Percentiles rank a stretch among this genome's conserved stretches.
These are phyloP conservation scores for Lactuca sativa DNA, from an alignment of 129 eudicot species.

Conservation along the genomic window DNA sequence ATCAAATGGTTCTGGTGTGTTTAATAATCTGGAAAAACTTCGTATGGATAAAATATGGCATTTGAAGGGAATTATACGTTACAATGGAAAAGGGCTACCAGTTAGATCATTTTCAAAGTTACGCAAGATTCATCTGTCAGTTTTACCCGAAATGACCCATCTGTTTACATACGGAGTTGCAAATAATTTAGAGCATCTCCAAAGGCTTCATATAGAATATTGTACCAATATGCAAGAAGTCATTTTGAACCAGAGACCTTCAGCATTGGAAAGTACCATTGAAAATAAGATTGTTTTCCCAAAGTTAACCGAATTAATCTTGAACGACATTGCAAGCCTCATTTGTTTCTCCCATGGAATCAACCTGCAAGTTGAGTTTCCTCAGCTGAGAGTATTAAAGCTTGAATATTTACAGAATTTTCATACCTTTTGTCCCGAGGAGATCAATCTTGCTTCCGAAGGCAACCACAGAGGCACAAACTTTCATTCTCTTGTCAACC, in stretches of 20 bases:
- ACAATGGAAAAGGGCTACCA: slow-evolving; percentile 30
- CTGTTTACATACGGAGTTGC: slow-evolving; percentile 33
- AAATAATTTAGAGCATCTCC: slow-evolving; percentile 28
- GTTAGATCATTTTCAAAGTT: slow-evolving; percentile 29
- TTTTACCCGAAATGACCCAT: slow-evolving; percentile 34
- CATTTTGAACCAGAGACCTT: slow-evolving; percentile 22
- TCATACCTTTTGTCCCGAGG: slow-evolving; percentile 38
- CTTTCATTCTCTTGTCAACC: slow-evolving; percentile 29
- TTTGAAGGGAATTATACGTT: slow-evolving; percentile 33
- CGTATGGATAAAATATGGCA: slow-evolving; percentile 31
- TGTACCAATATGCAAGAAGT: slow-evolving; percentile 37
- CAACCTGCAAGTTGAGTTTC: slow-evolving; percentile 37
- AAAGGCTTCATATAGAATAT: slow-evolving; percentile 36
- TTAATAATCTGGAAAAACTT: slow-evolving; percentile 32
- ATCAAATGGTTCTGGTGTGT: slow-evolving; percentile 17
- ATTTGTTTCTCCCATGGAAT: slow-evolving; percentile 32
- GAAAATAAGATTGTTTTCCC: slow-evolving; percentile 30
- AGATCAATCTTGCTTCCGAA: slow-evolving; percentile 26
- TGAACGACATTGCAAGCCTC: slow-evolving; percentile 23
- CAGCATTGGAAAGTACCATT: slow-evolving; percentile 10
- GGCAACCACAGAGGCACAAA: slow-evolving; percentile 8
- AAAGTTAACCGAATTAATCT: slow-evolving; percentile 24
- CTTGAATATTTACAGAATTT: slow-evolving; percentile 34
- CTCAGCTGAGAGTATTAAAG: slow-evolving; percentile 28
- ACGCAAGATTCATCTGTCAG: slow-evolving; percentile 35